phyloP scores from a whole-genome alignment of 2,329 filamentous ascomycete genomes.

The Rhynchosporium secalis region DNA sequence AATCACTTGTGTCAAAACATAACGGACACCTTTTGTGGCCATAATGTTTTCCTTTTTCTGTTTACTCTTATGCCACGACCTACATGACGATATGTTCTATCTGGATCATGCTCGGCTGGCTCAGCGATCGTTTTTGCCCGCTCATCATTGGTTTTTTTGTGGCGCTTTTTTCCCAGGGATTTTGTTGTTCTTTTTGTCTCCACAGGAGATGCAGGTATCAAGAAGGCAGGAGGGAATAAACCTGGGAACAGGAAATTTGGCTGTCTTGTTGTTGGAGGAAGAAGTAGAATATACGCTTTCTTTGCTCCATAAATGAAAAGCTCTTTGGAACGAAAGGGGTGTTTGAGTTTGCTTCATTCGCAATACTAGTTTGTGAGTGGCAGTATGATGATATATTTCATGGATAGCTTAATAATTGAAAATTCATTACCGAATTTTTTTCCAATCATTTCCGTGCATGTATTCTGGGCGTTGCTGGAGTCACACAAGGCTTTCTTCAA shows the following conservation, averaged over 20 bases:
- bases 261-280: conserved; percentile 5
- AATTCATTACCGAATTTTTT: conserved; percentile 31
- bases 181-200: conserved; percentile 34
- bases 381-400: conserved; percentile 31
- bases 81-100: conserved; percentile 53
- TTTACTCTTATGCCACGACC: conserved; percentile 45
- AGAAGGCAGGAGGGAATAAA: conserved; percentile 27
- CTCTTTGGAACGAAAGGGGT: background rate
- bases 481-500: background rate
- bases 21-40: conserved; percentile 25
- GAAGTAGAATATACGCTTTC: conserved; percentile 18
- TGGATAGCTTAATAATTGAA: conserved; percentile 38
- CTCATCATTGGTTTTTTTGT: conserved; percentile 31
- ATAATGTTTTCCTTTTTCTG: conserved; percentile 38
- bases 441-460: no score
- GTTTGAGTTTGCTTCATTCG: conserved; percentile 25
- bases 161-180: conserved; percentile 28
- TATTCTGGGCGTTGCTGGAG: no score
- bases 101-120: conserved; percentile 60
- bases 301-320: conserved; percentile 15
- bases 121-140: conserved; percentile 50
- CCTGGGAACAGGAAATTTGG: conserved; percentile 1
- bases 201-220: conserved; percentile 28
- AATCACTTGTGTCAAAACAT: conserved; percentile 26
- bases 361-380: conserved; percentile 29